Base-by-base conservation (phyloP, 805 yeast species). In the Ogataea haglerorum region DNA sequence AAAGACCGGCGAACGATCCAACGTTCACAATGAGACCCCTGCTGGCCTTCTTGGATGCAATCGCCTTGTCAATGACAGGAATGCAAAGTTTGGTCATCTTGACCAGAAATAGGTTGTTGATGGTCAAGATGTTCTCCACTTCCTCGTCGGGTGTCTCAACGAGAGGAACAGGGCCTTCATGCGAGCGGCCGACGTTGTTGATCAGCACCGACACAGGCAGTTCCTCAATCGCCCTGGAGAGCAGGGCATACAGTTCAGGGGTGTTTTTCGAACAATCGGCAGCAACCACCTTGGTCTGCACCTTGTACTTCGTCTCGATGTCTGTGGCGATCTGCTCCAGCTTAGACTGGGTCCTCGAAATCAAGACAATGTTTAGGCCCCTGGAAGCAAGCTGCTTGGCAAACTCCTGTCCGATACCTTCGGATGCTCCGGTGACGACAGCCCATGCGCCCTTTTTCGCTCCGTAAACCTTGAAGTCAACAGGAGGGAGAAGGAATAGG, bases 1-100 rank as follows among this genome's bases (percentile, higher is more conserved):
- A 71, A 52, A 90, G 73, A 3, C 98, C 99, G 39, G 96, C 95
- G 59, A 93, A 91, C 4, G 98, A 91, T 32, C 98, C 97, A 96
- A 93, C 87, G 22, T 93, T 89, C 53, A 93, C 70, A 45, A 93
- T 77, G 55, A 93, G 74, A 28, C 95, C 96, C 47, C 77, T 75
- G n/a, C 63, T 49, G 19, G 63, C 60, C 43, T 70, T 67, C 17
- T 57, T 52, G 27, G 67, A 55, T 30, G 67, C 65, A 18, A 78
- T 72, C 30, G 85, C 75, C 12, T 70, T 65, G 26, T 72, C 61
- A 53, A 93, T 80, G n/a, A 67, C 57, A 33, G 96, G 96, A 4
- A 82, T 71, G 21, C 89, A 76, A n/a, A 77, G 63, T 60, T 85
- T 85, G 13, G 99, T 90, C 50, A 90, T 78, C 49, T 80, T 78